These are phyloP conservation scores for Raphanus hybrid DNA, from an alignment of 441 rosid species.

Conservation along the genomic window DNA sequence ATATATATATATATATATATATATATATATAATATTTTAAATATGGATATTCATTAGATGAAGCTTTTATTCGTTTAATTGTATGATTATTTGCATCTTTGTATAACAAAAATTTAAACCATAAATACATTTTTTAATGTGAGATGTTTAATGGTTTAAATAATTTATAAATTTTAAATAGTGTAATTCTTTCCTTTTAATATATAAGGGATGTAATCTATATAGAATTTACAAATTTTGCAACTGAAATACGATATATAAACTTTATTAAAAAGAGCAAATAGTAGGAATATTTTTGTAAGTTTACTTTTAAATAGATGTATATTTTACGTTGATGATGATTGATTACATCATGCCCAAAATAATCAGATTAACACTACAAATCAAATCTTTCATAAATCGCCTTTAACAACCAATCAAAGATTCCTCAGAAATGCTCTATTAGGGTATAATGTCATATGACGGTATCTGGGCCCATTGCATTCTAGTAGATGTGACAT, in stretches of 20 bases:
- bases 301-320: neutral
- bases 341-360: neutral
- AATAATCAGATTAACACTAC: neutral
- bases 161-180: no score
- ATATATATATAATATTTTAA: no score
- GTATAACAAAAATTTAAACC: no score
- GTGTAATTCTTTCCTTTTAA: no score
- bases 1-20: no score
- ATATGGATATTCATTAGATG: no score
- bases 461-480: neutral
- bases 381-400: neutral
- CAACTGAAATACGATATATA: neutral
- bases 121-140: no score
- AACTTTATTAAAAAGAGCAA: no score
- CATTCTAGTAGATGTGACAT: neutral
- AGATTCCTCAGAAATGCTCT: neutral
- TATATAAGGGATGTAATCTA: no score
- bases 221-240: neutral
- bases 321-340: neutral
- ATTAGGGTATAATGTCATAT: neutral
- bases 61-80: no score
- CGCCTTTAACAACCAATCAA: neutral
- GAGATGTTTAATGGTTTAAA: no score
- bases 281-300: neutral
- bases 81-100: no score